phyloP scores from a whole-genome alignment of 164 flowering plant species.

The Stephania cephalantha region DNA sequence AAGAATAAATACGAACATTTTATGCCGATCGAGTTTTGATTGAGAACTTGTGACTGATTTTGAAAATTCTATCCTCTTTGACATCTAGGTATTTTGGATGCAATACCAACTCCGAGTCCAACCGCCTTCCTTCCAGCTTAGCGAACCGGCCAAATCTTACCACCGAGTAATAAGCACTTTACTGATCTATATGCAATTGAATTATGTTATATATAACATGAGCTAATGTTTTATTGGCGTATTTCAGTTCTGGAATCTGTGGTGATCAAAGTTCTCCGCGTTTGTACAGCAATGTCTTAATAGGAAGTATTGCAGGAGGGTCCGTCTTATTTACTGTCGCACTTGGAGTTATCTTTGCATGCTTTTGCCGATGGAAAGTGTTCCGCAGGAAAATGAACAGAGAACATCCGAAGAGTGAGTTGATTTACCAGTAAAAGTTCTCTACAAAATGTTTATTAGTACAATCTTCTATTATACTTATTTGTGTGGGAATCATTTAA shows the following conservation, averaged over 20 bases:
- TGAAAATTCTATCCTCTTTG: not conserved
- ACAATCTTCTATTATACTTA: not conserved
- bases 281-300: constrained; percentile 17
- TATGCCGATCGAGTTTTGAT: not conserved
- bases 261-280: constrained; percentile 14
- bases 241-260: constrained; percentile 50
- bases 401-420: constrained; percentile 41
- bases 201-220: not conserved
- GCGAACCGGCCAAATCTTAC: constrained; percentile 29
- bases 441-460: not conserved
- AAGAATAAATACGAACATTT: not conserved
- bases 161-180: constrained; percentile 43
- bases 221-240: not conserved
- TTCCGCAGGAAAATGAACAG: constrained; percentile 16
- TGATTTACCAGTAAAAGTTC: not conserved
- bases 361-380: constrained; percentile 24
- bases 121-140: constrained; percentile 27
- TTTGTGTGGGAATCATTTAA: not conserved
- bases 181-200: not conserved
- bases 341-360: constrained; percentile 28
- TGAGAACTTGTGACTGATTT: not conserved
- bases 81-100: constrained; percentile 50
- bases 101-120: constrained; percentile 34
- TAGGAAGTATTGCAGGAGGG: constrained; percentile 42
- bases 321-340: constrained; percentile 33